Conservation (phyloP, 371 early-diverging fungal species). For the Zychaea mexicana region DNA sequence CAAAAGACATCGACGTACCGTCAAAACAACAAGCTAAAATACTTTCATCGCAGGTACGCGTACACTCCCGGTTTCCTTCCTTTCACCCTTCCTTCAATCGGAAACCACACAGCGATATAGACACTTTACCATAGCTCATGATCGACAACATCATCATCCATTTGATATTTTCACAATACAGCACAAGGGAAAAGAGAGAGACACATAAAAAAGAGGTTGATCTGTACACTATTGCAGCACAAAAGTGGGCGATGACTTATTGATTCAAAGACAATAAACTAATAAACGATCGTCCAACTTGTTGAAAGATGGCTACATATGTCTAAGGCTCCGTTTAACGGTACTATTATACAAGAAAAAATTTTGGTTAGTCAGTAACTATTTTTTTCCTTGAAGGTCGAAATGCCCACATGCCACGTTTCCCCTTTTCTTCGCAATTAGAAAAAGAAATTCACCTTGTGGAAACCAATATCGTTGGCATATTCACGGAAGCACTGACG, state of each 20-base stretch:
- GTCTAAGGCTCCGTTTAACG: slow-evolving; percentile 15
- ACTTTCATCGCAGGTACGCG: too few species aligned
- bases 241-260: neutral
- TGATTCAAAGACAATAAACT: neutral
- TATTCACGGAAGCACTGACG: slow-evolving; percentile 99
- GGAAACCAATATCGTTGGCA: slow-evolving; percentile 98
- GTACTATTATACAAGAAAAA: slow-evolving; percentile 14
- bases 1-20: too few species aligned
- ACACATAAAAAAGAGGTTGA: neutral
- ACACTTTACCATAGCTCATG: too few species aligned
- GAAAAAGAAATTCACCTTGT: slow-evolving; percentile 60
- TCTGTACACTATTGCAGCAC: neutral
- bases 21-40: too few species aligned
- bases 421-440: neutral
- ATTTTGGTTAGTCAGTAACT: neutral
- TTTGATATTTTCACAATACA: too few species aligned
- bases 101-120: too few species aligned
- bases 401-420: neutral
- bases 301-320: neutral
- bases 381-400: neutral
- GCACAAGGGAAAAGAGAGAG: neutral
- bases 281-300: neutral
- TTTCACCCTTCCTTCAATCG: too few species aligned
- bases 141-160: too few species aligned
- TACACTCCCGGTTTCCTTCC: too few species aligned